phyloP scores from a whole-genome alignment of 768 basidiomycete genomes.

The Trichaptum fuscoviolaceum region DNA sequence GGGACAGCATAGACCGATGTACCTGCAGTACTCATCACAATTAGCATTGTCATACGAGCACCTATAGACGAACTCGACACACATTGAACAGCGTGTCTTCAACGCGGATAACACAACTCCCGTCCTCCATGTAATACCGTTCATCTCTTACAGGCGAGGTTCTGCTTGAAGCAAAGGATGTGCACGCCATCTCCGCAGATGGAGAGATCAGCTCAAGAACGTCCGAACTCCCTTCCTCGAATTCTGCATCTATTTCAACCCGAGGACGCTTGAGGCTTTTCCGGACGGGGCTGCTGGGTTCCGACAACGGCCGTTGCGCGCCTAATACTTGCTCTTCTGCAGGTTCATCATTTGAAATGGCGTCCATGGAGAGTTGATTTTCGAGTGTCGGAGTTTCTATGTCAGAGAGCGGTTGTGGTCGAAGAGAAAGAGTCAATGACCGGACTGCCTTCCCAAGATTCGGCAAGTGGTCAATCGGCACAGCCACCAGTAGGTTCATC shows the following conservation, averaged over 20 bases:
- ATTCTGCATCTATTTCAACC: not conserved
- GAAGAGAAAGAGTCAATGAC: not conserved
- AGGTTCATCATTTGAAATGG: not conserved
- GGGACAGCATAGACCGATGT: slow-evolving; percentile 54
- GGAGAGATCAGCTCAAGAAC: not conserved
- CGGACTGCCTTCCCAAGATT: not conserved
- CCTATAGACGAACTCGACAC: slow-evolving; percentile 16
- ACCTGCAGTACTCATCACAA: slow-evolving; percentile 32
- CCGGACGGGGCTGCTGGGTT: not conserved
- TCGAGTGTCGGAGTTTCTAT: not conserved
- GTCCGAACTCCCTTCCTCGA: not conserved
- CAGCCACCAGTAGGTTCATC: no score
- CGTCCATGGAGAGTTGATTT: not conserved
- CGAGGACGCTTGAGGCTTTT: not conserved
- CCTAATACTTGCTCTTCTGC: not conserved
- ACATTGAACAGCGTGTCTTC: slow-evolving; percentile 67
- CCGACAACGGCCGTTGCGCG: not conserved
- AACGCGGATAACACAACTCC: slow-evolving; percentile 61
- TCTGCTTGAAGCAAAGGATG: slow-evolving; percentile 17
- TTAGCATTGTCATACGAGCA: not conserved
- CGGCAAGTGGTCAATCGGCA: no score
- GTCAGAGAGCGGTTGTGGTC: not conserved
- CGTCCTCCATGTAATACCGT: slow-evolving; percentile 61
- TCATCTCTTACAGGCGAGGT: slow-evolving; percentile 33
- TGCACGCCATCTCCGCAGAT: not conserved